Evolutionary conservation across 179 eudicot genomes (phyloP), one percentile per base, ranked within the genome.

Genomic region (Carnegiea gigantea): DNA sequence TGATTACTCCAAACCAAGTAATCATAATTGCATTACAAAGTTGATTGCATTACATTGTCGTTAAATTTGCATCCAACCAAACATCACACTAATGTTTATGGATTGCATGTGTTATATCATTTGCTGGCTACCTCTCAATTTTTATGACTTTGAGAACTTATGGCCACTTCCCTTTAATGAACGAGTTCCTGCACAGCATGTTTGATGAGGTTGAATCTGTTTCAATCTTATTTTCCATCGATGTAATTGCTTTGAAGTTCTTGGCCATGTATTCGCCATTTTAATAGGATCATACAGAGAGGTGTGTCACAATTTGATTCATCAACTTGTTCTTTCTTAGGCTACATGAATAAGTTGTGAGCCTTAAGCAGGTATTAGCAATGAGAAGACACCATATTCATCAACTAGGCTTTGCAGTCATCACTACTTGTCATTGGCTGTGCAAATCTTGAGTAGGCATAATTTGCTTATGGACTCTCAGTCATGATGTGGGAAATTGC

Each of bases 321-420:
- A 9, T 73, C 11, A 9, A 73, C 51, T 36, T 21, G 5, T 40
- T 43, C 28, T 43, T 23, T 73, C 53, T 44, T 36, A 23, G 53
- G 14, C 54, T 40, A 40, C 76, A 73, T 43, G 24, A 40, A 33
- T 33, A 33, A 33, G 36, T 40, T 12, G 7, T 73, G 76, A 73
- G 21, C 21, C 76, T 24, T 3, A 67, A 67, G 36, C 36, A 26
- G 17, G 36, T 4, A 46, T 36, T 23, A 21, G 33, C 76, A 73
- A 44, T 6, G 21, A n/a, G 23, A 74, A 60, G 33, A 74, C 38
- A 51, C 38, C 6, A 11, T 15, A 74, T 13, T 74, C 54, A 40
- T 9, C 23, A 14, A 71, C 53, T 59, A 24, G 70, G 51, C n/a
- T 44, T 81, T 81, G 75, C 59, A 36, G 75, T 51, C 75, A 38